phyloP scores from a whole-genome alignment of 352 stramenopile genomes.

The Phytophthora pluvialis region DNA sequence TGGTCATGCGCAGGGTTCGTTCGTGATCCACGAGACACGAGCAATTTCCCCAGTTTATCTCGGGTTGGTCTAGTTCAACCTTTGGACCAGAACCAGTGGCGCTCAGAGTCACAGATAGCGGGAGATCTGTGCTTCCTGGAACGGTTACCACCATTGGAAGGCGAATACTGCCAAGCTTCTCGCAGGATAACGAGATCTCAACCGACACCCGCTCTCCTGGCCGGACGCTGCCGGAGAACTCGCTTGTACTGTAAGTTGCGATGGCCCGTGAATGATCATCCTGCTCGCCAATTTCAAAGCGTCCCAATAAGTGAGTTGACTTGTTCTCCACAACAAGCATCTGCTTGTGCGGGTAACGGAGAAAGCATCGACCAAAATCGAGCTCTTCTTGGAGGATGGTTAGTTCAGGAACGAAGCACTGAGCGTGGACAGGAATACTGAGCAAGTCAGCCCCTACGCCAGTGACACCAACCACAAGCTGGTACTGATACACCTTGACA shows the following conservation, averaged over 20 bases:
- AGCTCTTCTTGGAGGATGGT: conserved; percentile 69
- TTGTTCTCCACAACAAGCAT: conserved; percentile 91
- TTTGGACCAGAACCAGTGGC: conserved; percentile 86
- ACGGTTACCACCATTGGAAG: conserved; percentile 90
- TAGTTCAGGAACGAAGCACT: conserved; percentile 90
- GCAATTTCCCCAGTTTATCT: conserved; percentile 92
- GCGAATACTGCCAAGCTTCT: conserved; percentile 92
- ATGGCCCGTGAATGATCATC: conserved; percentile 89
- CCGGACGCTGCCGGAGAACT: conserved; percentile 65
- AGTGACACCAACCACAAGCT: conserved; percentile 91
- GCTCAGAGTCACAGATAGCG: conserved; percentile 87
- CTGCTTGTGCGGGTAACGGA: conserved; percentile 92
- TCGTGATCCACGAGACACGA: conserved; percentile 89
- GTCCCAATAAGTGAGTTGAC: conserved; percentile 71
- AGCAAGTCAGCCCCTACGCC: conserved; percentile 91
- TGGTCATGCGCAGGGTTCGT: conserved; percentile 82
- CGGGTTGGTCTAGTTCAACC: conserved; percentile 79
- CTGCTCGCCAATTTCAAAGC: conserved; percentile 92
- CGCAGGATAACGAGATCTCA: conserved; percentile 84
- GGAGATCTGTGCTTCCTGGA: conserved; percentile 87
- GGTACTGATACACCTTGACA: conserved; percentile 93
- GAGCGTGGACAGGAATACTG: conserved; percentile 88
- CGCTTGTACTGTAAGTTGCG: conserved; percentile 76
- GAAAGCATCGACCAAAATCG: conserved; percentile 91
- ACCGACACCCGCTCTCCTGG: conserved; percentile 69